Conservation (phyloP, 305 asterid species). For the Fraxinus nigra region DNA sequence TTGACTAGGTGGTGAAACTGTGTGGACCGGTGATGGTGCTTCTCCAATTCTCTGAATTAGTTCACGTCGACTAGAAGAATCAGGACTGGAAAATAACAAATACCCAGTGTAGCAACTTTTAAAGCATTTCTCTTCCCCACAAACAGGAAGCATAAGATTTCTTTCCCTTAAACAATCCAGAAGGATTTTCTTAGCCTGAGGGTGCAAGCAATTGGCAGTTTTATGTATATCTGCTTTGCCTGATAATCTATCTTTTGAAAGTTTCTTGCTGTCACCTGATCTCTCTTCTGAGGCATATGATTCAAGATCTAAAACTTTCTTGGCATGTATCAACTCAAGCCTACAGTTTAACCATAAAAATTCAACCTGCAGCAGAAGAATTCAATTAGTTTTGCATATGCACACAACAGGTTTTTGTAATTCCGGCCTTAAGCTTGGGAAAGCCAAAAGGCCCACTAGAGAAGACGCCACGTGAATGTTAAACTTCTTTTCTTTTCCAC, state of each 20-base stretch:
- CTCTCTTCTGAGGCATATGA: conserved; percentile 27
- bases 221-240: conserved; percentile 21
- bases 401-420: not conserved
- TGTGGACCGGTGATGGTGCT: conserved; percentile 27
- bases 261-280: conserved; percentile 19
- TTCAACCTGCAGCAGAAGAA: conserved; percentile 63
- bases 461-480: conserved; percentile 6
- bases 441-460: conserved; percentile 7
- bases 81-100: conserved; percentile 23
- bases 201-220: conserved; percentile 32
- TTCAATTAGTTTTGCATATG: conserved; percentile 23
- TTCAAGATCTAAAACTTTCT: conserved; percentile 43
- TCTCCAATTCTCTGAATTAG: conserved; percentile 31
- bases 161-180: conserved; percentile 54
- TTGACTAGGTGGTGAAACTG: conserved; percentile 19
- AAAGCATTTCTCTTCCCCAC: conserved; percentile 39
- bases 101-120: conserved; percentile 29
- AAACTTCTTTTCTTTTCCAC: not conserved
- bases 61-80: conserved; percentile 34
- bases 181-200: conserved; percentile 49
- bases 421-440: not conserved
- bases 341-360: conserved; percentile 53
- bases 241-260: conserved; percentile 25
- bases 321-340: conserved; percentile 48
- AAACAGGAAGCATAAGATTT: conserved; percentile 27